Conservation (phyloP, 2,329 filamentous ascomycete species). For the Fusarium globosum region DNA sequence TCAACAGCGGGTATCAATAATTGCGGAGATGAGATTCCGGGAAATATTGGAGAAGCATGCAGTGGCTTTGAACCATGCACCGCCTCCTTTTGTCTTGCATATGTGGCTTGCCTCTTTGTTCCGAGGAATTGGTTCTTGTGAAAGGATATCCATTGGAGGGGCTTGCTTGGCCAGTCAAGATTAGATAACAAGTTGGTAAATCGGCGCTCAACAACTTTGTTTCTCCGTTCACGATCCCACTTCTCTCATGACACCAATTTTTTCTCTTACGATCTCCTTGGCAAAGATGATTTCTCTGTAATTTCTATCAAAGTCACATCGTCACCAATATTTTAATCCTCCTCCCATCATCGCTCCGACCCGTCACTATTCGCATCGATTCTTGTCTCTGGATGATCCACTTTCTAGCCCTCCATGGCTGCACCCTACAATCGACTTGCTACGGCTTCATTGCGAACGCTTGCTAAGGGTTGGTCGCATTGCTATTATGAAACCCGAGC, state of each 20-base stretch:
- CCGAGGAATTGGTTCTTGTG: conserved; percentile 20
- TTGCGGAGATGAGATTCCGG: conserved; percentile 23
- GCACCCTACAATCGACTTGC: conserved; percentile 37
- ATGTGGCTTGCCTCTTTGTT: conserved; percentile 11
- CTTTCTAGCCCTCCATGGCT: conserved; percentile 42
- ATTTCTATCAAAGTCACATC: conserved; percentile 4
- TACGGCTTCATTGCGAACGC: conserved; percentile 37
- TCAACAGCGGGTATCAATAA: conserved; percentile 32
- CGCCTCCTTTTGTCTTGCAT: conserved; percentile 14
- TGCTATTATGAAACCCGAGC: background rate
- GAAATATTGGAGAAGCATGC: background rate
- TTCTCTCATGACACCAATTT: conserved; percentile 33
- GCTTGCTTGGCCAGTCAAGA: conserved; percentile 35
- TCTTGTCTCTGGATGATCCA: conserved; percentile 22
- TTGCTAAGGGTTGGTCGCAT: conserved; percentile 38
- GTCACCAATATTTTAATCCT: background rate
- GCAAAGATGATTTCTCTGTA: conserved; percentile 36
- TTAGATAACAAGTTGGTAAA: conserved; percentile 45
- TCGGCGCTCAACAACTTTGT: conserved; percentile 41
- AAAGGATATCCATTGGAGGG: conserved; percentile 35
- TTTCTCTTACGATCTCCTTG: conserved; percentile 19
- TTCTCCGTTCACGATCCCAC: conserved; percentile 42
- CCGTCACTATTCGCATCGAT: conserved; percentile 5
- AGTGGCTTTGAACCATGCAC: conserved; percentile 17
- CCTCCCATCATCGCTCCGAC: background rate